Base-by-base conservation (phyloP, 163 green algal species). In the Chlorella variabilis region DNA sequence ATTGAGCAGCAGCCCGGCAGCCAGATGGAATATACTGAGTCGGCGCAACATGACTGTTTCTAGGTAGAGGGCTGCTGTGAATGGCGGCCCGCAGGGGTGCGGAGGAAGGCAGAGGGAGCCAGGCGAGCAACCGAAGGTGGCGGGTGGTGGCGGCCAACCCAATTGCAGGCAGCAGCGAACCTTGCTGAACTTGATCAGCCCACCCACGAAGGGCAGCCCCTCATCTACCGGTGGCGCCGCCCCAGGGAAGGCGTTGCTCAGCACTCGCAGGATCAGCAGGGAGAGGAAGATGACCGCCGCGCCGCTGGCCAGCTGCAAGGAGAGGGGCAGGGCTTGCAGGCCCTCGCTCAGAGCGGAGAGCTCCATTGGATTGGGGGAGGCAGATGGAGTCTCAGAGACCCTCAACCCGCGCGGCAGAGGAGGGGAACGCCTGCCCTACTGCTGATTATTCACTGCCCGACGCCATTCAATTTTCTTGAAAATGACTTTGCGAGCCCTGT, bases 131-230 rank as follows among this genome's bases (percentile, higher is more conserved):
- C 39, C 38, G 66, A n/a, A 48, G 34, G 63, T 27, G 67, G 27
- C 18, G 29, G 29, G 5, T n/a, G 62, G 31, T 45, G 33, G 65
- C 36, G 23, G 65, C 62, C 34, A 39, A 34, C 34, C 39, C 39
- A 39, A 36, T 39, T 5, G 33, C 67, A 45, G 18, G 18, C 54
- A 33, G 62, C 34, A 9, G 69, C 85, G 21, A 62, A 94, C 90
- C 84, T 92, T 89, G 33, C 91, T 76, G 84, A 99, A 99, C 86
- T 97, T 96, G 20, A 99, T 62, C 54, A 99, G 79, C 33, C 97
- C 97, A 41, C 97, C 97, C 31, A 99, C 86, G 77, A 98, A 95
- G 1, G 97, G 97, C 3, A 97, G 83, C 39, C 93, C 94, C 84
- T 98, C 95, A n/a, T 96, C 93, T 0, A 97, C 71, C 0, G 95